Evolutionary conservation across 2,329 filamentous ascomycete species (phyloP).

Genomic region (Aspergillus tamarii): DNA sequence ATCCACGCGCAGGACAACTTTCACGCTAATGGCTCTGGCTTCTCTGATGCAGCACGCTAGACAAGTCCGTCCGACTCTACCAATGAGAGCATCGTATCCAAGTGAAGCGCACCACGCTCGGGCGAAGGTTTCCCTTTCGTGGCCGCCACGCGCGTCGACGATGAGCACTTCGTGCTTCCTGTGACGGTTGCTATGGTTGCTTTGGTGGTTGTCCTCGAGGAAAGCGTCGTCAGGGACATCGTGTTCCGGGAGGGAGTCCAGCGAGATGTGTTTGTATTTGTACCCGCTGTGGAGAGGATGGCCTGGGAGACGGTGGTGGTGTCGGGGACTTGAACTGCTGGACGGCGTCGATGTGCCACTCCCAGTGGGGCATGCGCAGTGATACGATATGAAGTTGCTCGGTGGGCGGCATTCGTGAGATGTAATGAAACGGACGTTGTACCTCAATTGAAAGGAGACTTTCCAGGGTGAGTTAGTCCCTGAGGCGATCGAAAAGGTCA

Average conservation of each 20-base stretch:
- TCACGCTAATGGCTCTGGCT: conserved; percentile 44
- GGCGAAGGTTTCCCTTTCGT: conserved; percentile 44
- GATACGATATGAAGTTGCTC: conserved; percentile 31
- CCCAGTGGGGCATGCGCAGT: background rate
- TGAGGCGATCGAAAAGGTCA: conserved; percentile 30
- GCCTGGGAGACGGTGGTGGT: conserved; percentile 38
- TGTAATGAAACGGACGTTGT: conserved; percentile 59
- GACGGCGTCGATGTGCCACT: conserved; percentile 10
- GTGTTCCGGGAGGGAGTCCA: conserved; percentile 28
- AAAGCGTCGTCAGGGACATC: conserved; percentile 11
- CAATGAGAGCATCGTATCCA: conserved; percentile 46
- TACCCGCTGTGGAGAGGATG: conserved; percentile 44
- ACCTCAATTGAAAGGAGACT: conserved; percentile 46
- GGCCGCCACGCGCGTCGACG: conserved; percentile 39
- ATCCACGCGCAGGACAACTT: conserved; percentile 44
- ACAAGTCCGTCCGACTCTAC: conserved; percentile 43
- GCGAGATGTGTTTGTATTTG: conserved; percentile 34
- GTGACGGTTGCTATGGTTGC: conserved; percentile 11
- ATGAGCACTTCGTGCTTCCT: conserved; percentile 32
- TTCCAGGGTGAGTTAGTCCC: conserved; percentile 17
- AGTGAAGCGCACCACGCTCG: conserved; percentile 50
- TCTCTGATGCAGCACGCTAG: conserved; percentile 48
- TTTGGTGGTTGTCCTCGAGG: background rate
- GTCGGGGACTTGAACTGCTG: conserved; percentile 11
- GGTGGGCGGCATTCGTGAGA: conserved; percentile 58